A percentile compares a stretch with the other conserved stretches of the same genome.
phyloP scores from a whole-genome alignment of 768 basidiomycete species.

The Termitomyces titanicus region DNA sequence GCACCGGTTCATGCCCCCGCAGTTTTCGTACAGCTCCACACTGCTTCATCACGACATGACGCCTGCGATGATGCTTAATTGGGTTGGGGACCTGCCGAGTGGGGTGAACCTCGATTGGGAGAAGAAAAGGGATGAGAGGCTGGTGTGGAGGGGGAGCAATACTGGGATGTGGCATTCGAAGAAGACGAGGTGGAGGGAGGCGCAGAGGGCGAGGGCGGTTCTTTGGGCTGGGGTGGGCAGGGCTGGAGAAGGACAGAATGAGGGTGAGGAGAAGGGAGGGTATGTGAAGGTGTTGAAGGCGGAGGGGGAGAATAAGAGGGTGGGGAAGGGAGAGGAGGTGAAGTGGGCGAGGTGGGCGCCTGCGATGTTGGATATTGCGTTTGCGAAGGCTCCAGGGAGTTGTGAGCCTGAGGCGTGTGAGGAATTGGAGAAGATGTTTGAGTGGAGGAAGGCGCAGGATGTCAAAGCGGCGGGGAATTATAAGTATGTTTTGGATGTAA shows the following conservation, averaged over 20 bases:
- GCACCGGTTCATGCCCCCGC: slow-evolving; percentile 38
- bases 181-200: slow-evolving; percentile 37
- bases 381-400: slow-evolving; percentile 30
- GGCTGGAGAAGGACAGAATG: slow-evolving; percentile 19
- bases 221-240: slow-evolving; percentile 20
- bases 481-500: slow-evolving; percentile 57
- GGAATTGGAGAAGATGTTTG: slow-evolving; percentile 41
- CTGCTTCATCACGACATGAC: slow-evolving; percentile 52
- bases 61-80: slow-evolving; percentile 40
- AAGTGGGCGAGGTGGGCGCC: slow-evolving; percentile 32
- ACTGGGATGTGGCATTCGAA: slow-evolving; percentile 55
- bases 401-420: slow-evolving; percentile 30
- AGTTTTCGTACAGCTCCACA: slow-evolving; percentile 48
- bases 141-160: slow-evolving; percentile 72
- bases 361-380: slow-evolving; percentile 53
- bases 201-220: slow-evolving; percentile 44
- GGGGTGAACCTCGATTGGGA: slow-evolving; percentile 56
- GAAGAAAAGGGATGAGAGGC: slow-evolving; percentile 47
- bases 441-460: slow-evolving; percentile 40
- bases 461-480: slow-evolving; percentile 43
- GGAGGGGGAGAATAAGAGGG: slow-evolving; percentile 16
- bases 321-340: slow-evolving; percentile 29
- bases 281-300: slow-evolving; percentile 33
- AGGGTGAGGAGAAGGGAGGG: slow-evolving; percentile 21
- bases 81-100: slow-evolving; percentile 32